phyloP scores from a whole-genome alignment of 495 filamentous ascomycete species.

The Annulohypoxylon nitens region DNA sequence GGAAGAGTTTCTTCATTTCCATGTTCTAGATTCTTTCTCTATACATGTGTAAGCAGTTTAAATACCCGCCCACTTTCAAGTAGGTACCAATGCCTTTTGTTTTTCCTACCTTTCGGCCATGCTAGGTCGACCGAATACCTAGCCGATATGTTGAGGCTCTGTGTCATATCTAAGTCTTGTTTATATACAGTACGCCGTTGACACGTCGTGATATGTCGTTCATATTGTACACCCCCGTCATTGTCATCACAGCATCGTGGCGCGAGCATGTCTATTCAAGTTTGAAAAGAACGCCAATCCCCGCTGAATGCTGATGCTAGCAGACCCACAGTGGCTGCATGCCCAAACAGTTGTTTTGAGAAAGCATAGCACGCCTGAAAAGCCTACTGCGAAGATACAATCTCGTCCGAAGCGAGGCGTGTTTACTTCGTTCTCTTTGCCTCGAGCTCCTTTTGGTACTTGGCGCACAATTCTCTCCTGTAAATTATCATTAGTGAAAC shows the following conservation, averaged over 20 bases:
- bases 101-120: background rate
- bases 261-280: background rate
- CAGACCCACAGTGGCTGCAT: background rate
- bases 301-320: background rate
- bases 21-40: background rate
- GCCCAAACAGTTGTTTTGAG: background rate
- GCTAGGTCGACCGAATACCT: background rate
- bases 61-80: constrained; percentile 1
- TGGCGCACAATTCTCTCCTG: constrained; percentile 88
- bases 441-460: constrained; percentile 87
- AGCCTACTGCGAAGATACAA: background rate
- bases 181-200: constrained; percentile 28
- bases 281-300: background rate
- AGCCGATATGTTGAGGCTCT: background rate
- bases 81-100: background rate
- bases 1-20: constrained; percentile 37
- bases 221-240: constrained; percentile 28
- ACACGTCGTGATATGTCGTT: constrained; percentile 21
- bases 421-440: constrained; percentile 69
- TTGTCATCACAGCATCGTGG: background rate
- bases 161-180: constrained; percentile 13
- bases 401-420: background rate
- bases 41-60: constrained; percentile 4
- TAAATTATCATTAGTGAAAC: constrained; percentile 35
- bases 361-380: background rate